Base-by-base conservation (phyloP, 2,329 filamentous ascomycete species). In the Nothophaeocryptopus gaeumannii region DNA sequence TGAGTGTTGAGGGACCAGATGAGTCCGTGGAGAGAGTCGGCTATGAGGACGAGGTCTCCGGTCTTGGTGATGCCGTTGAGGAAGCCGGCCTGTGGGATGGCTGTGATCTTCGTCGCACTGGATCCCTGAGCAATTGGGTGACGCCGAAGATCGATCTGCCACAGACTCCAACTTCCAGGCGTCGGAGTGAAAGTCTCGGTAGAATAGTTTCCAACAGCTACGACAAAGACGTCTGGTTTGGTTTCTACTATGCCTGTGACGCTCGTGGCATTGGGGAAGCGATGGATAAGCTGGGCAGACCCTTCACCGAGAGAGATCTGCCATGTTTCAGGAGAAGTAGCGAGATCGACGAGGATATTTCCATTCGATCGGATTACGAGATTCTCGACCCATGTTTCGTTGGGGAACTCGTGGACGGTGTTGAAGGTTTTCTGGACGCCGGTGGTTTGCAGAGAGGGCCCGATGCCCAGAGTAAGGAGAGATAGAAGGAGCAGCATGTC, bases 381-480 rank as follows among this genome's bases (percentile, higher is more conserved):
- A 45, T 67, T 70, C 36, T 69, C 67, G 29, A 69, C 51, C 65
- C 64, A 69, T 9, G 66, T 60, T 2, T 50, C 60, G 10, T 61
- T 56, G 3, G 60, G 55, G 39, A 65, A 67, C 42, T 65, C 56
- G 39, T 40, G 54, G 16, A 58, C 14, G 9, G 43, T 45, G 20
- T 26, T 26, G 20, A 26, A 26, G 20, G 7, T 26, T 26, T 26
- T 26, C 20, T 26, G 20, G 4, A 26, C 3, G 20, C 7, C 7
- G 20, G 20, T 26, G 3, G 20, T 26, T 7, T 3, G 20, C 20
- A 26, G 7, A 26, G 20, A 26, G 20, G 7, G 4, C 4, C 4
- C 20, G 20, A 26, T 26, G 7, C 4, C 20, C 20, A 26, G 7
- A 7, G 20, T 26, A 7, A 26, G 3, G 20, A 26, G 20, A 26